phyloP scores from a whole-genome alignment of 768 basidiomycete genomes.

The Mycena epipterygia region DNA sequence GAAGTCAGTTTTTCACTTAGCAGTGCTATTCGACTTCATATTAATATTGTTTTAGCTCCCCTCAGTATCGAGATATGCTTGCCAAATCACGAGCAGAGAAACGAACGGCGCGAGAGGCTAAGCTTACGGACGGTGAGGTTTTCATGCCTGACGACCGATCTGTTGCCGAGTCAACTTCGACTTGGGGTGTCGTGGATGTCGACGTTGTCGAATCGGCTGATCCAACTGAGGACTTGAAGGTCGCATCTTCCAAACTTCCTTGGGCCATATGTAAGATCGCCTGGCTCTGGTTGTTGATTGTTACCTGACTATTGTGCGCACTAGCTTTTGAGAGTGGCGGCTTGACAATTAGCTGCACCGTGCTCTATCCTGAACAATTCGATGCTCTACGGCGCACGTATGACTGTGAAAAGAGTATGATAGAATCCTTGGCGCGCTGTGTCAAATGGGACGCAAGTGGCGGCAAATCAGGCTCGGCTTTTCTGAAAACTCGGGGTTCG shows the following conservation, averaged over 20 bases:
- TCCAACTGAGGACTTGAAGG: conserved; percentile 81
- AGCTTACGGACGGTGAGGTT: conserved; percentile 76
- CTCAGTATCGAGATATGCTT: conserved; percentile 86
- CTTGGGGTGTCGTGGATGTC: conserved; percentile 93
- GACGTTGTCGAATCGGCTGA: conserved; percentile 75
- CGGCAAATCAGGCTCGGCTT: conserved; percentile 97
- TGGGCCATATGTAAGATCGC: conserved; percentile 81
- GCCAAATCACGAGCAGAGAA: conserved; percentile 84
- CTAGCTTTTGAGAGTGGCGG: conserved; percentile 92
- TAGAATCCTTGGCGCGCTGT: conserved; percentile 94
- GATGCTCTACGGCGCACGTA: conserved; percentile 93
- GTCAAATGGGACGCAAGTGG: conserved; percentile 97
- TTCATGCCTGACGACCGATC: conserved; percentile 96
- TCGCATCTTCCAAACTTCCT: conserved; percentile 83
- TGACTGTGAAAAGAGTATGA: conserved; percentile 93
- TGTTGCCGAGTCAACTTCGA: conserved; percentile 85
- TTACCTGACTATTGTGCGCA: conserved; percentile 11
- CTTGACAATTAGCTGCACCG: conserved; percentile 91
- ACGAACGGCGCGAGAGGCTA: conserved; percentile 71
- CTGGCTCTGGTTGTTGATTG: conserved; percentile 4
- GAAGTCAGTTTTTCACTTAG: conserved; percentile 66
- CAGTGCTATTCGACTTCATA: conserved; percentile 1
- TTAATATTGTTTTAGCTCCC: conserved; percentile 65
- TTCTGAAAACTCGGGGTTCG: conserved; percentile 93
- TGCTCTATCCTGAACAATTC: conserved; percentile 97